phyloP scores from a whole-genome alignment of 257 asterid species.

The Solanum acaule region DNA sequence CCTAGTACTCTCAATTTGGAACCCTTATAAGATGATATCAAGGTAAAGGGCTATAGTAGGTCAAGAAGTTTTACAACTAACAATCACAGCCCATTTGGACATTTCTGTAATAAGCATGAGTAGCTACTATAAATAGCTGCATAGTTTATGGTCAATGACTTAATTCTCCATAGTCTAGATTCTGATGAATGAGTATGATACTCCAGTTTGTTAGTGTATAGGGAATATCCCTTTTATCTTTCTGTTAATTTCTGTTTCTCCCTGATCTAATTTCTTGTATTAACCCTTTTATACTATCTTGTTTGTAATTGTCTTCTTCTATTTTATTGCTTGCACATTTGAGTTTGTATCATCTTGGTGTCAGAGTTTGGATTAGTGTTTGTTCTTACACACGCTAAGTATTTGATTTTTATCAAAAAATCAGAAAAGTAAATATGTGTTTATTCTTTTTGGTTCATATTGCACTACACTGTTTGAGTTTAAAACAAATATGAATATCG shows the following conservation, averaged over 20 bases:
- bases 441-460: not conserved
- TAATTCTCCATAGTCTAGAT: not conserved
- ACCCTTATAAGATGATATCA: not conserved
- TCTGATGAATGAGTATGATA: not conserved
- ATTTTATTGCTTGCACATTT: not conserved
- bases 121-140: not conserved
- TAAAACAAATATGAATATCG: not conserved
- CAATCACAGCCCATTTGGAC: not conserved
- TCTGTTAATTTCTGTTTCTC: not conserved
- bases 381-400: not conserved
- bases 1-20: not conserved
- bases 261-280: not conserved
- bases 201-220: not conserved
- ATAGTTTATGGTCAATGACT: not conserved
- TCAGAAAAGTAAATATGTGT: not conserved
- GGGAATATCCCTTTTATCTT: not conserved
- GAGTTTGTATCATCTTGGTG: not conserved
- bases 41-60: not conserved
- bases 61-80: not conserved
- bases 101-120: not conserved
- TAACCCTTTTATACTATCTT: not conserved
- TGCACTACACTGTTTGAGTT: not conserved
- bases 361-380: not conserved
- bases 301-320: not conserved
- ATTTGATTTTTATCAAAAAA: not conserved